These are phyloP conservation scores for Coemansia sp. DNA, from an alignment of 192 early-diverging fungal species.

Conservation along the genomic window DNA sequence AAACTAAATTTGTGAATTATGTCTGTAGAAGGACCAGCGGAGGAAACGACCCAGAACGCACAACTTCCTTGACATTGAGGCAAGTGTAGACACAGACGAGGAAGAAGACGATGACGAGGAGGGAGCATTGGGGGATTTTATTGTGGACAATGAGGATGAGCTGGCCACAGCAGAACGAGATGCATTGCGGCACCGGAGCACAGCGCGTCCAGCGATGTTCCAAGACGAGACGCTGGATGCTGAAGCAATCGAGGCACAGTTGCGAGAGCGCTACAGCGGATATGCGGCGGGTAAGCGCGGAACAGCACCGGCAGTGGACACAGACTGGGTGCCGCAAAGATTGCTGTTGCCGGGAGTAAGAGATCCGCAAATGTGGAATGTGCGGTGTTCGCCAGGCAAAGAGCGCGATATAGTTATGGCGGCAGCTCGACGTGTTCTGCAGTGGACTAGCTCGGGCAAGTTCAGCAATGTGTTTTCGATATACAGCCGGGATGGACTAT, in stretches of 20 bases:
- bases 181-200: slow-evolving; percentile 53
- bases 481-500: slow-evolving; percentile 78
- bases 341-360: slow-evolving; percentile 80
- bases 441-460: slow-evolving; percentile 59
- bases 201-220: slow-evolving; percentile 67
- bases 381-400: slow-evolving; percentile 79
- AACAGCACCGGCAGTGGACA: slow-evolving; percentile 54
- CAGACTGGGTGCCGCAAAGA: slow-evolving; percentile 64
- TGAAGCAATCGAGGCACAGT: slow-evolving; percentile 74
- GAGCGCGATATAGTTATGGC: slow-evolving; percentile 84
- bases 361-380: slow-evolving; percentile 91
- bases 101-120: slow-evolving; percentile 76
- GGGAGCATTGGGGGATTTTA: slow-evolving; percentile 55
- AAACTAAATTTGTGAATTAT: neutral
- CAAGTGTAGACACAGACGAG: slow-evolving; percentile 72
- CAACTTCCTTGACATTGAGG: slow-evolving; percentile 72
- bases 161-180: slow-evolving; percentile 59
- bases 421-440: slow-evolving; percentile 73
- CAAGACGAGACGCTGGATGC: slow-evolving; percentile 77
- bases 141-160: slow-evolving; percentile 69
- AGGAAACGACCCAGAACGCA: slow-evolving; percentile 38
- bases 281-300: slow-evolving; percentile 52
- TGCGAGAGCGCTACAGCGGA: slow-evolving; percentile 72
- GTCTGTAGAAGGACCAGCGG: slow-evolving; percentile 13
- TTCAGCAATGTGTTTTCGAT: slow-evolving; percentile 75